Conservation (phyloP, 2,329 filamentous ascomycete genomes). For the Claviceps arundinis region DNA sequence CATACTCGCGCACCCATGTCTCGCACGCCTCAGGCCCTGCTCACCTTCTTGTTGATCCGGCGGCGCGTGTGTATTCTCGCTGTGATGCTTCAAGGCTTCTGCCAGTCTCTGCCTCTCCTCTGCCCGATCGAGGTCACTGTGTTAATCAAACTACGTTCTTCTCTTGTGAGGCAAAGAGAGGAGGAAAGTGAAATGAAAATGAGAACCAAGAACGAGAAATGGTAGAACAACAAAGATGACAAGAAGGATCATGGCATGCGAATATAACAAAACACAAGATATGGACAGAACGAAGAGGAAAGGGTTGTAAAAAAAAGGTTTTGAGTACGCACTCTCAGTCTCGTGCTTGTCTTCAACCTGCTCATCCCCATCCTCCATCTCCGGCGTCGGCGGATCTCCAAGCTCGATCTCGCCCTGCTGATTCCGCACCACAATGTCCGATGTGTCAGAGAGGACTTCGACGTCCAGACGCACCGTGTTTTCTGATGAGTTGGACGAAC, state of each 20-base stretch:
- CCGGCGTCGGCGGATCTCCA: conserved; percentile 39
- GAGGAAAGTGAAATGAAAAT: background rate
- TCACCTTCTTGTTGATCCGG: conserved; percentile 54
- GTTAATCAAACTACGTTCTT: background rate
- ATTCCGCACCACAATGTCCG: conserved; percentile 49
- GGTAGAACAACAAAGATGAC: background rate
- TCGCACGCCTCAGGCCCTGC: conserved; percentile 9
- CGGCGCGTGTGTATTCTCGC: conserved; percentile 38
- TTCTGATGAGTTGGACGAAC: conserved; percentile 23
- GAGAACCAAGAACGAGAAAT: too few species aligned
- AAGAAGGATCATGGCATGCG: background rate
- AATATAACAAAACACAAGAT: background rate
- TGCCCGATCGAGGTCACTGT: conserved; percentile 12
- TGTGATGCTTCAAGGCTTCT: conserved; percentile 49
- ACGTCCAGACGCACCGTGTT: conserved; percentile 35
- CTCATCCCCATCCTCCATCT: conserved; percentile 41
- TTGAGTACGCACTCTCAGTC: conserved; percentile 33
- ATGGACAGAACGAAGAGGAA: background rate
- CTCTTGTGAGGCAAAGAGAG: background rate
- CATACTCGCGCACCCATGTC: background rate
- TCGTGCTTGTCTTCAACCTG: conserved; percentile 45
- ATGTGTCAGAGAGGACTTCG: conserved; percentile 30
- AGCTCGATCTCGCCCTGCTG: conserved; percentile 50
- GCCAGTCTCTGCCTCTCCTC: conserved; percentile 47
- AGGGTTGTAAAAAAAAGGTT: too few species aligned